These are phyloP conservation scores for Calonectria leucothoes DNA, from an alignment of 2,329 filamentous ascomycete genomes.

Conservation along the genomic window DNA sequence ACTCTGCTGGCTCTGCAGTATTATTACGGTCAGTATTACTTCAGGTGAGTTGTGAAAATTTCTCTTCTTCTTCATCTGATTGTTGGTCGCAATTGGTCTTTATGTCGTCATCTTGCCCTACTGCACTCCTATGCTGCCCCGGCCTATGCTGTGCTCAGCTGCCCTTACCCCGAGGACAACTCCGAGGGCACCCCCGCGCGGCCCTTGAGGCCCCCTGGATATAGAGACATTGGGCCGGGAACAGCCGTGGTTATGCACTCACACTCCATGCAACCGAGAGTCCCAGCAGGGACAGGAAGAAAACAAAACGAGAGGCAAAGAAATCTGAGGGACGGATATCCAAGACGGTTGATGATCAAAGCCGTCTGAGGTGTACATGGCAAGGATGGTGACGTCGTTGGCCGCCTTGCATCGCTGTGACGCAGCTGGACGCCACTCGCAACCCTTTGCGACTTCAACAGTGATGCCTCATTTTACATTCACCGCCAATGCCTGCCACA, in stretches of 20 bases:
- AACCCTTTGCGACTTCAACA: not conserved
- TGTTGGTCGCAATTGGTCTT: not conserved
- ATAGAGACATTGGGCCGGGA: constrained; percentile 12
- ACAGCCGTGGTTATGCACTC: not conserved
- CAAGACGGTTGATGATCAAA: not conserved
- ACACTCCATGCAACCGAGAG: not conserved
- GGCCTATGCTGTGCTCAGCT: not conserved
- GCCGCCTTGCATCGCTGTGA: constrained; percentile 11
- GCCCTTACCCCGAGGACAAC: constrained; percentile 2
- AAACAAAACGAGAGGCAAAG: not conserved
- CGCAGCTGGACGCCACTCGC: constrained; percentile 3
- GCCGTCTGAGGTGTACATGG: not conserved
- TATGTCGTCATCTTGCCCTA: constrained; percentile 8
- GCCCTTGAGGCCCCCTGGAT: not conserved
- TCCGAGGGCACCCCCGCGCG: constrained; percentile 2
- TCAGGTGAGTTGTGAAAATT: constrained; percentile 13
- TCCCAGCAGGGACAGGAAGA: not conserved
- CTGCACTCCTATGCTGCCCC: not conserved
- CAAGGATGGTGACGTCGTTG: constrained; percentile 15
- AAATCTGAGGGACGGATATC: not conserved
- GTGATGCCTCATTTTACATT: constrained; percentile 9
- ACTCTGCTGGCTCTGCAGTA: not conserved
- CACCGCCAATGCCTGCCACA: constrained; percentile 17
- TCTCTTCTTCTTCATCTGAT: not conserved
- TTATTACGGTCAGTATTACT: not conserved